A percentile compares a stretch with the other conserved stretches of the same genome.
Conservation (phyloP, 176 grass and related monocot genomes). For the Triticum aestivum region IWGSC_CS_RefSeq_v2.1 NC_057814.1:95297189-95297688, state of each 20-base stretch:
- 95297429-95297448: conserved; percentile 11
- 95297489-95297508: conserved; percentile 92
- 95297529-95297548: conserved; percentile 94
- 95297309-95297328: background rate
- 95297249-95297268: background rate
- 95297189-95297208: background rate
- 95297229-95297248: background rate
- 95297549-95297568: conserved; percentile 83
- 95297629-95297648: conserved; percentile 94
- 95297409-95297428: background rate
- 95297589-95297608: conserved; percentile 76
- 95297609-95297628: conserved; percentile 83
- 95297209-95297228: conserved; percentile 9
- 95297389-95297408: conserved; percentile 8
- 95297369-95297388: conserved; percentile 1
- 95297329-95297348: background rate
- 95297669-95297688: conserved; percentile 87
- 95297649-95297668: conserved; percentile 85
- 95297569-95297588: conserved; percentile 79
- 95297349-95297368: background rate
- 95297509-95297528: conserved; percentile 96
- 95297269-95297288: background rate
- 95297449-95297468: background rate
- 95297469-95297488: conserved; percentile 12
- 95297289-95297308: background rate